Evolutionary conservation across 2,329 filamentous ascomycete genomes (phyloP).

Genomic region (Alternaria incomplexa): DNA sequence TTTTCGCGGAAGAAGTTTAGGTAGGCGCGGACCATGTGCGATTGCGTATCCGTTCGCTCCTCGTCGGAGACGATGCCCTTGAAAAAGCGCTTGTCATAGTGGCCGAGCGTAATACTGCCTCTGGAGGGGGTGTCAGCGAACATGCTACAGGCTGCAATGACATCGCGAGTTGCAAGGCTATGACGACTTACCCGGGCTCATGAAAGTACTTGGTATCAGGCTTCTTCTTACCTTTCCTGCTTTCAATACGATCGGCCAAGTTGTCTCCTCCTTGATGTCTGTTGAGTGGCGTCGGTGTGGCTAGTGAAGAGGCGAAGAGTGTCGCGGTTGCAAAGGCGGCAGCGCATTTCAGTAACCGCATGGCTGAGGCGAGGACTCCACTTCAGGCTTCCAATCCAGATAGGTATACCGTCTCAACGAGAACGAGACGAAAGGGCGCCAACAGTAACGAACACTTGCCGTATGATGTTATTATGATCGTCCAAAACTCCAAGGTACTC

Average conservation of each 20-base stretch:
- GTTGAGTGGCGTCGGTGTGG: conserved; percentile 22
- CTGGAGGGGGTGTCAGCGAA: conserved; percentile 27
- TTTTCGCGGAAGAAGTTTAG: conserved; percentile 68
- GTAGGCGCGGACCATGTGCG: conserved; percentile 76
- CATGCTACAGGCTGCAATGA: neutral
- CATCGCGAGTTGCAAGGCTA: neutral
- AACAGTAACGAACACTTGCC: neutral
- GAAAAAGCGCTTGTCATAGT: conserved; percentile 79
- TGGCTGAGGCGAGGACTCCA: conserved; percentile 10
- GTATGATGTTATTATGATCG: neutral
- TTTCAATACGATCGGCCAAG: neutral
- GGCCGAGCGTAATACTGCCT: conserved; percentile 63
- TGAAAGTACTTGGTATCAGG: conserved; percentile 46
- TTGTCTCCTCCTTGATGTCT: neutral
- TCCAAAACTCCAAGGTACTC: neutral
- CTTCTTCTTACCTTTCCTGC: conserved; percentile 7
- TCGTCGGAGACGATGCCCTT: conserved; percentile 67
- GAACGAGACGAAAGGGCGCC: neutral
- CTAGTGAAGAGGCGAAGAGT: conserved; percentile 26
- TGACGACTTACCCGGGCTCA: conserved; percentile 44
- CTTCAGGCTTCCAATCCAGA: neutral
- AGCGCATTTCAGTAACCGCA: conserved; percentile 37
- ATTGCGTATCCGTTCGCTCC: conserved; percentile 69
- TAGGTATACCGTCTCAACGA: neutral
- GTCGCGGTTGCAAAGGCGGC: conserved; percentile 24